These are phyloP conservation scores for Penicillium sp. DNA, from an alignment of 2,329 filamentous ascomycete genomes.

Conservation along the genomic window DNA sequence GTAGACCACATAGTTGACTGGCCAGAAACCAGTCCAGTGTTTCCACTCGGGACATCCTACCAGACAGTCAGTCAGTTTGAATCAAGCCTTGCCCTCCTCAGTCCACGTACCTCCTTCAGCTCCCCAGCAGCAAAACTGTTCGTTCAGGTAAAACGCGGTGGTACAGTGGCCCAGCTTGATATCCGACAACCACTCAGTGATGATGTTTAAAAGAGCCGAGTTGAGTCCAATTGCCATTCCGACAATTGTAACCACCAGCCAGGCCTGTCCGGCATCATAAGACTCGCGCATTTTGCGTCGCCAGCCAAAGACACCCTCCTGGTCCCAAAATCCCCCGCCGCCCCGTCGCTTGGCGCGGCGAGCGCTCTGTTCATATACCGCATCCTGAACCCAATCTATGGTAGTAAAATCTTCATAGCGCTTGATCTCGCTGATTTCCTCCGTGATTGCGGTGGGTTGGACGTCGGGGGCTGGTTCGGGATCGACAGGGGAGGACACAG, in stretches of 20 bases:
- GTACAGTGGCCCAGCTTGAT: constrained; percentile 94
- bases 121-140: constrained; percentile 97
- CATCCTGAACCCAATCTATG: constrained; percentile 96
- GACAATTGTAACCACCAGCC: constrained; percentile 94
- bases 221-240: constrained; percentile 88
- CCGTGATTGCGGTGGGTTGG: constrained; percentile 67
- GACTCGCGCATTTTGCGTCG: constrained; percentile 74
- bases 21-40: constrained; percentile 72
- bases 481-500: constrained; percentile 48
- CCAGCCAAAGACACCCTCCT: constrained; percentile 68
- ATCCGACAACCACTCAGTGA: constrained; percentile 94
- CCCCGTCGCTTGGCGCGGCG: constrained; percentile 70
- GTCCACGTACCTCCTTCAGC: constrained; percentile 66
- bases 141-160: constrained; percentile 94
- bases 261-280: constrained; percentile 94
- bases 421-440: constrained; percentile 97
- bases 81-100: not conserved
- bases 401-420: constrained; percentile 99
- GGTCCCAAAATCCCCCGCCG: constrained; percentile 67
- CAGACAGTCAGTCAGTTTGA: constrained; percentile 1
- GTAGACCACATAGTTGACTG: constrained; percentile 82
- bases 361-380: constrained; percentile 79
- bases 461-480: constrained; percentile 55
- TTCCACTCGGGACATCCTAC: constrained; percentile 83
- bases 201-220: constrained; percentile 86